phyloP scores from a whole-genome alignment of 441 rosid genomes.

The Populus hybrid region DNA sequence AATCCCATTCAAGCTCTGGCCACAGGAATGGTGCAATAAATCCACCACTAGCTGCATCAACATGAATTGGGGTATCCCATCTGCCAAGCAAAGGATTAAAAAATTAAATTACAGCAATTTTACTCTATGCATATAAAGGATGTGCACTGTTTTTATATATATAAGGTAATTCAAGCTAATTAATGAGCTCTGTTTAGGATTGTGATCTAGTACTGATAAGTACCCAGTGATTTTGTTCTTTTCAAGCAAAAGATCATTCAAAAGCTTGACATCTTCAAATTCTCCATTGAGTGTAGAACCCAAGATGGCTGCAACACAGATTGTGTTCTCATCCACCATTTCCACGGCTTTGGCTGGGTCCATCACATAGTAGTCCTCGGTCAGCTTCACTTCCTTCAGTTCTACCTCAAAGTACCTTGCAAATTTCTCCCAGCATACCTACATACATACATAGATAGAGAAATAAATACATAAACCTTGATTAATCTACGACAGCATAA shows the following conservation, averaged over 20 bases:
- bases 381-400: constrained; percentile 79
- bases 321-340: constrained; percentile 93
- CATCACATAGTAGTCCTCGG: constrained; percentile 89
- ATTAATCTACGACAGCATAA: neutral
- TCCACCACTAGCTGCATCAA: constrained; percentile 27
- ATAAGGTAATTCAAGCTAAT: too few relatives aligned
- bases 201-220: constrained; percentile 23
- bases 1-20: constrained; percentile 93
- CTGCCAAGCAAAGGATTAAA: constrained; percentile 26
- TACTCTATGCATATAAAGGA: neutral
- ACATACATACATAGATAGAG: constrained; percentile 44
- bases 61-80: constrained; percentile 90
- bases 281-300: constrained; percentile 93
- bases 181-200: too few relatives aligned
- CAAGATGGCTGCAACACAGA: constrained; percentile 84
- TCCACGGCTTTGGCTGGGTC: constrained; percentile 80
- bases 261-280: constrained; percentile 82
- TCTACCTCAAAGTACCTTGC: constrained; percentile 95
- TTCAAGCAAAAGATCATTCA: constrained; percentile 60
- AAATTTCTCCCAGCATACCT: constrained; percentile 97
- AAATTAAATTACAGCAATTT: neutral
- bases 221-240: constrained; percentile 81
- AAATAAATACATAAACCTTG: neutral
- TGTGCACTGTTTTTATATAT: neutral
- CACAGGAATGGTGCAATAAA: constrained; percentile 82